A percentile compares a stretch with the other conserved stretches of the same genome.
Conservation (phyloP, 768 basidiomycete species). For the Suillus decipiens region DNA sequence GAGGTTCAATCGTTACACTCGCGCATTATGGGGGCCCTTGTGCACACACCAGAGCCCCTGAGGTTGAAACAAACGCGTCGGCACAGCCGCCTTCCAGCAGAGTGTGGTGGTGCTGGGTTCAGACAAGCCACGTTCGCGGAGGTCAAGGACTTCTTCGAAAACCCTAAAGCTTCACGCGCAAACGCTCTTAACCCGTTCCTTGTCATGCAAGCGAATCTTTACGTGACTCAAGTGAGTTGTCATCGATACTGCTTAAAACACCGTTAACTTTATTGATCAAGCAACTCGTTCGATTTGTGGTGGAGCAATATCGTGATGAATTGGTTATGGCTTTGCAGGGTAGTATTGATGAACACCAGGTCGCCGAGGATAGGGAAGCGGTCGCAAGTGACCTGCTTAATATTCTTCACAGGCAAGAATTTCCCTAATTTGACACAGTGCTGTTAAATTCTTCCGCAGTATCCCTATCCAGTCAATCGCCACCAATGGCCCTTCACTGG, state of each 20-base stretch:
- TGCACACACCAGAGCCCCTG: conserved; percentile 75
- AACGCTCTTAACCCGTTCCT: conserved; percentile 88
- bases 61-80: conserved; percentile 60
- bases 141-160: conserved; percentile 89
- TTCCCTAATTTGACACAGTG: conserved; percentile 4
- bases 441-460: conserved; percentile 38
- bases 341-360: conserved; percentile 59
- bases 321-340: conserved; percentile 70
- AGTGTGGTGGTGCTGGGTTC: conserved; percentile 72
- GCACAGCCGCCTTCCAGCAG: conserved; percentile 52
- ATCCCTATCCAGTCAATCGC: conserved; percentile 95
- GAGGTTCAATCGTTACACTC: conserved; percentile 82
- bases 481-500: conserved; percentile 82
- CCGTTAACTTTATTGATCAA: conserved; percentile 29
- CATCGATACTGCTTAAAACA: background rate
- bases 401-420: conserved; percentile 71
- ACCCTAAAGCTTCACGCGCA: conserved; percentile 83
- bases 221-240: conserved; percentile 78
- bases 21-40: conserved; percentile 72
- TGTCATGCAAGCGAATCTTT: conserved; percentile 91
- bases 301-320: conserved; percentile 91
- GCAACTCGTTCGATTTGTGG: conserved; percentile 94
- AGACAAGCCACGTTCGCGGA: conserved; percentile 83
- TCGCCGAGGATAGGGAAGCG: conserved; percentile 76
- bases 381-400: conserved; percentile 87